These are phyloP conservation scores for Blastomyces silverae DNA, from an alignment of 2,329 filamentous ascomycete species.

Conservation along the genomic window DNA sequence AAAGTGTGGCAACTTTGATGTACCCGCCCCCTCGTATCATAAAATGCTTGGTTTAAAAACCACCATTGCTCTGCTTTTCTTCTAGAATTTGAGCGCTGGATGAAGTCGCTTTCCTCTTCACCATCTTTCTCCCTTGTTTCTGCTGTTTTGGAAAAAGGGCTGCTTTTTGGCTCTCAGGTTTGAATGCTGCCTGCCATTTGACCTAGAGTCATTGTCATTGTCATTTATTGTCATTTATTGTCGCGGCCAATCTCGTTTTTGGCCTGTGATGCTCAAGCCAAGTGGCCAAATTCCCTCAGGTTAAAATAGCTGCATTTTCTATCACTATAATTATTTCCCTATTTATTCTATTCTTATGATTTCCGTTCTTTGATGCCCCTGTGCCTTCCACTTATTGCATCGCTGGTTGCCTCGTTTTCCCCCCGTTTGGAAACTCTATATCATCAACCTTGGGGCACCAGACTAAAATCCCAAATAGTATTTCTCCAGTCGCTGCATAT, in stretches of 20 bases:
- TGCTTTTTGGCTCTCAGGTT: neutral
- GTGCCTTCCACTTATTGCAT: neutral
- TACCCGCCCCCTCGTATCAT: neutral
- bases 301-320: neutral
- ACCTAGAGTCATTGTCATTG: neutral
- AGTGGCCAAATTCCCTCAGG: neutral
- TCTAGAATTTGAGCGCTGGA: neutral
- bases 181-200: neutral
- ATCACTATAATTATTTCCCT: neutral
- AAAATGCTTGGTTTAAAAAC: neutral
- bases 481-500: neutral
- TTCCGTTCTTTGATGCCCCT: neutral
- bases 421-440: neutral
- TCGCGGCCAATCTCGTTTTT: neutral
- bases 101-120: neutral
- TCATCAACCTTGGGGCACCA: neutral
- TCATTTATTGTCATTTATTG: neutral
- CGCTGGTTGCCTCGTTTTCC: neutral
- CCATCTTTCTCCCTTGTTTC: too few relatives aligned
- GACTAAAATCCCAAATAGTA: neutral
- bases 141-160: too few relatives aligned
- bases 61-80: neutral
- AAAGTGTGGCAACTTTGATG: neutral
- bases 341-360: neutral
- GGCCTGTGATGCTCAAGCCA: neutral